Base-by-base conservation (phyloP, 164 flowering plant species). In the Umbilicus rupestris region DNA sequence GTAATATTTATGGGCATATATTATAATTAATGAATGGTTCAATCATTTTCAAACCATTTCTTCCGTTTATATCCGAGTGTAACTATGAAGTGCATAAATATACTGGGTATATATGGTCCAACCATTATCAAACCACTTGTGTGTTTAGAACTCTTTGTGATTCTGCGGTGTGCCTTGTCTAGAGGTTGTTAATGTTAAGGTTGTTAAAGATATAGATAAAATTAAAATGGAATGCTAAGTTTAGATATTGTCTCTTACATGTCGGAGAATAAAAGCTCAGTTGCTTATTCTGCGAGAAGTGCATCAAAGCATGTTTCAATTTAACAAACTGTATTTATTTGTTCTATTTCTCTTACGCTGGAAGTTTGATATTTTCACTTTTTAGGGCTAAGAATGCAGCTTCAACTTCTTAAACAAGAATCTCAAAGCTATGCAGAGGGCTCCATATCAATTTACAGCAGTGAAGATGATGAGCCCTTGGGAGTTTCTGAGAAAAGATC, bases 351-450 rank as follows among this genome's bases (percentile, higher is more conserved):
- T 63, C 42, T 39, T n/a, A 41, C 1, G 10, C 45, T 39, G 10
- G 29, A 63, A 63, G 30, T 63, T 37, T 22, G 12, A 8, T 33
- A 33, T 42, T 39, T 9, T 35, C 59, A 22, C 44, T 11, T 62
- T 35, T 16, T 47, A 86, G 91, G 82, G 59, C 84, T 86, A 31
- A 76, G 87, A 29, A 80, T 75, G 87, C 88, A 86, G 71, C 84
- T 86, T 64, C 82, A 80, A 67, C 84, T 83, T 66, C 84, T 86
- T 33, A 86, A 81, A 71, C 65, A 75, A 73, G 91, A 83, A 64
- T 80, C 91, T 9, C 77, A 70, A 30, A 71, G 69, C 67, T 63
- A 35, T 26, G 70, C 49, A n/a, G 88, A 82, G 41, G 76, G 74
- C 28, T 31, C 80, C 26, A 59, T 73, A 66, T 69, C 70, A 12